Evolutionary conservation across 257 asterid genomes (phyloP), one percentile per base, ranked within the genome.

Genomic region (Verbascum thapsus): DNA sequence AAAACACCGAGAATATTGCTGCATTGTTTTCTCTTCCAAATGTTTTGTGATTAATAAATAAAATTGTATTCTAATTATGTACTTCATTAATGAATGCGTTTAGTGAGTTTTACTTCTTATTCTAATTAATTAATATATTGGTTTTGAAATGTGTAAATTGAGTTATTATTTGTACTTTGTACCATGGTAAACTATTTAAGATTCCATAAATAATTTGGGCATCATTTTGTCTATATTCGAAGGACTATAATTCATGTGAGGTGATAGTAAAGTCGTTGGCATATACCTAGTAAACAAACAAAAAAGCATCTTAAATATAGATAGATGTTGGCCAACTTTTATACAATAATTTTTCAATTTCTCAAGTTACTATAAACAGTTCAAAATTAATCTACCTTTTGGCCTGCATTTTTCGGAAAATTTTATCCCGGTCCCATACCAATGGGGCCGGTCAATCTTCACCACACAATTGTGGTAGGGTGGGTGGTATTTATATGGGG

Each of bases 1-100:
- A 83, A 76, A 76, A 57, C 84, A 74, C 64, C 87, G 86, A 76
- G 86, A 85, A 83, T 78, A 85, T 83, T 76, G 90, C 73, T 61
- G 65, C 18, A 58, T 55, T 78, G 90, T 71, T 78, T 72, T 67
- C 71, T 71, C 35, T 35, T 68, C 50, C 37, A 39, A n/a, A n/a
- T n/a, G n/a, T n/a, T n/a, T n/a, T n/a, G n/a, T 47, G 30, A 51
- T 61, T 34, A 12, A 13, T 59, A 30, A 8, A 6, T 15, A 20
- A 43, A 15, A 9, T 5, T 42, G 13, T 2, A 8, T 8, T 35
- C 19, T 7, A 20, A 7, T 62, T 34, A 47, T 44, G 16, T 62
- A 38, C 2, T n/a, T n/a, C n/a, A 0, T 20, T 51, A 26, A 51
- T 54, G 53, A 6, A 64, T 22, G 43, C 5, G 2, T 54, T 39